phyloP scores from a whole-genome alignment of 495 filamentous ascomycete species.

The Penicillium dipodomyicola region DNA sequence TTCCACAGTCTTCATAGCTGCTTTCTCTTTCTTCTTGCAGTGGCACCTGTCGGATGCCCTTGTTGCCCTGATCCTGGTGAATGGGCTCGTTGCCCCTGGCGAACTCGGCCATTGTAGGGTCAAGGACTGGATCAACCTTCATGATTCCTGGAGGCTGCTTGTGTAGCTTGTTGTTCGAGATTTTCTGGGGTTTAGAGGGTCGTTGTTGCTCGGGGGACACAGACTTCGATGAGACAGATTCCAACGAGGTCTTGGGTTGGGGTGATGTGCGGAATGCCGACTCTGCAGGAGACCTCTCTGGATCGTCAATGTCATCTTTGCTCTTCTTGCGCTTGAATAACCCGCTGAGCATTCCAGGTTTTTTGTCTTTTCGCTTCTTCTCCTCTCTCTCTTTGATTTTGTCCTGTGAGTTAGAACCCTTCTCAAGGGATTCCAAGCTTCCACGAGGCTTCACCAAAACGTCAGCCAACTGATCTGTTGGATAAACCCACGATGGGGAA shows the following conservation, averaged over 20 bases:
- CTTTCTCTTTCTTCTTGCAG: conserved; percentile 30
- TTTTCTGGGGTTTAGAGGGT: conserved; percentile 5
- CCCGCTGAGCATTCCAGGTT: conserved; percentile 84
- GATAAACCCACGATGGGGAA: conserved; percentile 35
- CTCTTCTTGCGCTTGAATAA: conserved; percentile 91
- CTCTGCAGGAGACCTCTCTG: conserved; percentile 61
- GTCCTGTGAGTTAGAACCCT: conserved; percentile 49
- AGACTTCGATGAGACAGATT: conserved; percentile 40
- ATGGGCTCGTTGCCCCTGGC: conserved; percentile 12
- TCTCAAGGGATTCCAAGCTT: conserved; percentile 54
- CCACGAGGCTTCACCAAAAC: conserved; percentile 40
- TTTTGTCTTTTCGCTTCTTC: conserved; percentile 89
- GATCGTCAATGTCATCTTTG: conserved; percentile 64
- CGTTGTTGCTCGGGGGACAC: conserved; percentile 34
- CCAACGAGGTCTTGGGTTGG: conserved; percentile 51
- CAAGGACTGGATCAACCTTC: conserved; percentile 9
- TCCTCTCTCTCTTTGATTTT: conserved; percentile 73
- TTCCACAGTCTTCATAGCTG: conserved; percentile 19
- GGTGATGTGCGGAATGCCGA: conserved; percentile 48
- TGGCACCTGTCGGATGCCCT: conserved; percentile 44
- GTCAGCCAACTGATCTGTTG: conserved; percentile 46
- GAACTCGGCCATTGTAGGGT: conserved; percentile 19
- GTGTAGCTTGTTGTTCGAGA: conserved; percentile 14
- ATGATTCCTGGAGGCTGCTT: conserved; percentile 20
- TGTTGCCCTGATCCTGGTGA: conserved; percentile 18